Percentiles rank a stretch among this genome's conserved stretches.
phyloP scores from a whole-genome alignment of 306 rosid species.

The Geum urbanum region DNA sequence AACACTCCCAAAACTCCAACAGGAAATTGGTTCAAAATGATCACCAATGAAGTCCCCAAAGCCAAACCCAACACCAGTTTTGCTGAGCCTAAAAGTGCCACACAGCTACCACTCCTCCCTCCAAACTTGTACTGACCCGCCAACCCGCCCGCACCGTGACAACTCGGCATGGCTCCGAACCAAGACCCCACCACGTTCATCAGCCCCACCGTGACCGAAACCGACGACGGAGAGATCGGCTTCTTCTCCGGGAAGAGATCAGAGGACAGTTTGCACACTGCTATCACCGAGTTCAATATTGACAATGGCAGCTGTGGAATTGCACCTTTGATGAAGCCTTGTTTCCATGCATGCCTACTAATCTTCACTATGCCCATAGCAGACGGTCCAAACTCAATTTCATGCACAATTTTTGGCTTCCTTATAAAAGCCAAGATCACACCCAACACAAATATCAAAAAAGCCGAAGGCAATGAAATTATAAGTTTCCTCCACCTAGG shows the following conservation, averaged over 20 bases:
- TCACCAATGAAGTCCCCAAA: conserved; percentile 50
- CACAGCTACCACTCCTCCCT: conserved; percentile 76
- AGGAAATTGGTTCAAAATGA: conserved; percentile 50
- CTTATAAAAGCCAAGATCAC: conserved; percentile 50
- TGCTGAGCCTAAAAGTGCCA: conserved; percentile 56
- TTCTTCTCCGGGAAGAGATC: conserved; percentile 58
- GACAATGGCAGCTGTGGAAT: conserved; percentile 62
- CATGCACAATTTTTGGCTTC: conserved; percentile 44
- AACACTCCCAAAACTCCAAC: conserved; percentile 59
- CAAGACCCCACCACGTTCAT: conserved; percentile 63
- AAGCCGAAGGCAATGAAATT: conserved; percentile 57
- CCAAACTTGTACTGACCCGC: conserved; percentile 75
- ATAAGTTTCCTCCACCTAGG: conserved; percentile 27
- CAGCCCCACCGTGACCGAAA: conserved; percentile 58
- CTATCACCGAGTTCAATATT: conserved; percentile 57
- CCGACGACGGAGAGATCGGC: conserved; percentile 40
- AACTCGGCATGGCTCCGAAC: conserved; percentile 72
- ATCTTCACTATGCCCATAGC: conserved; percentile 40
- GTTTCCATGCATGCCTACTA: conserved; percentile 49
- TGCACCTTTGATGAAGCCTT: conserved; percentile 60
- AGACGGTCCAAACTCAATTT: conserved; percentile 57
- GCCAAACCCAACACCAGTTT: conserved; percentile 56
- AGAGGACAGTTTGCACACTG: conserved; percentile 47
- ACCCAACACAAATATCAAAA: conserved; percentile 49
- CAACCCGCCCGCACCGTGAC: conserved; percentile 72